These are phyloP conservation scores for Murraya paniculata DNA, from an alignment of 345 rosid genomes.

Conservation along the genomic window DNA sequence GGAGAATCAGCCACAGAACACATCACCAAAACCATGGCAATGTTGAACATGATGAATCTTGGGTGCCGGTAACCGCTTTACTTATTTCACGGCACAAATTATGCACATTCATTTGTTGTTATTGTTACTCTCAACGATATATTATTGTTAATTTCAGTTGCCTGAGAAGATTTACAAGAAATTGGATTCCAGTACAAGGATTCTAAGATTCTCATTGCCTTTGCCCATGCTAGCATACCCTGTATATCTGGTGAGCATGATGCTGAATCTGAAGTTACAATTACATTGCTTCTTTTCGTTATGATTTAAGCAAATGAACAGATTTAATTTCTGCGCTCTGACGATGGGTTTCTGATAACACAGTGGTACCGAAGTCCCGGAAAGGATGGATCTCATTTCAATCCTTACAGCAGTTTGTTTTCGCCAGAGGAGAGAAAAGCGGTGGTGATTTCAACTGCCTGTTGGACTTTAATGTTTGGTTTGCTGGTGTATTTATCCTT, in stretches of 20 bases:
- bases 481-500: conserved; percentile 38
- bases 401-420: conserved; percentile 73
- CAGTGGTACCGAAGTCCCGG: conserved; percentile 96
- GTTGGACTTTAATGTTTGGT: conserved; percentile 61
- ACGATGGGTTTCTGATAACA: not conserved
- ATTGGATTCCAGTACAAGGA: conserved; percentile 32
- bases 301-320: not conserved
- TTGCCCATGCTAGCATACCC: conserved; percentile 71
- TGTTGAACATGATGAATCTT: conserved; percentile 81
- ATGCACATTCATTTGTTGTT: not conserved
- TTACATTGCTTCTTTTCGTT: not conserved
- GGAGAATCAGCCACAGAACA: conserved; percentile 90
- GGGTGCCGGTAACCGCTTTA: conserved; percentile 65
- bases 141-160: conserved; percentile 34
- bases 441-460: conserved; percentile 63
- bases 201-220: conserved; percentile 62
- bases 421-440: conserved; percentile 61
- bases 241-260: conserved; percentile 52
- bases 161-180: conserved; percentile 55
- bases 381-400: conserved; percentile 87
- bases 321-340: not conserved
- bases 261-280: not conserved
- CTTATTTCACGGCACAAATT: conserved; percentile 5
- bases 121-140: conserved; percentile 1
- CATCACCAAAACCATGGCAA: conserved; percentile 91